Percentiles rank a stretch among this genome's conserved stretches.
Conservation (phyloP, 2,329 filamentous ascomycete genomes). For the Diaporthe ampelina region DNA sequence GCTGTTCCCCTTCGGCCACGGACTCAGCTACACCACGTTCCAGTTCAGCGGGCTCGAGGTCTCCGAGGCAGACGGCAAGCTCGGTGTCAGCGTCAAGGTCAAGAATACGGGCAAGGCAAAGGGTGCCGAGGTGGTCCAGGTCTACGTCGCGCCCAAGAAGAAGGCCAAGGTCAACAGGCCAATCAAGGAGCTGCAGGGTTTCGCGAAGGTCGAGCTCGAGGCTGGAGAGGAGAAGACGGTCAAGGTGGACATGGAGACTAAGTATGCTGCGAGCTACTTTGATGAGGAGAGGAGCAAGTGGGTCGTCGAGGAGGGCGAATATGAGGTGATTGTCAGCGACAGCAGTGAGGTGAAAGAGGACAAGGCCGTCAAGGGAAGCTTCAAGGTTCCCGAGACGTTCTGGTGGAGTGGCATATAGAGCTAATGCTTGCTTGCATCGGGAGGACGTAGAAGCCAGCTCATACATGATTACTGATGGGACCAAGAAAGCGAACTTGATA, state of each 20-base stretch:
- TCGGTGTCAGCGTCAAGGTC: slow-evolving; percentile 65
- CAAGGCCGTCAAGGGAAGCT: slow-evolving; percentile 63
- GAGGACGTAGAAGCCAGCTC: neutral
- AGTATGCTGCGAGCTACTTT: slow-evolving; percentile 78
- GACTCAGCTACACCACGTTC: slow-evolving; percentile 48
- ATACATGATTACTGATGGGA: neutral
- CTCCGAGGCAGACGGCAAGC: slow-evolving; percentile 60
- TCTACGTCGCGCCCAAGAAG: slow-evolving; percentile 68
- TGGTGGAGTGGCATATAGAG: slow-evolving; percentile 76
- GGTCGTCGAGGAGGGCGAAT: slow-evolving; percentile 75
- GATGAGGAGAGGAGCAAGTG: slow-evolving; percentile 77
- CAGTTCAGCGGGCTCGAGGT: slow-evolving; percentile 64
- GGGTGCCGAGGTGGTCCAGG: slow-evolving; percentile 70
- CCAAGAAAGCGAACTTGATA: neutral
- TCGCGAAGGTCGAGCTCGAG: slow-evolving; percentile 73
- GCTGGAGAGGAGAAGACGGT: slow-evolving; percentile 71
- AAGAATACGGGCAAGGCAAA: slow-evolving; percentile 71
- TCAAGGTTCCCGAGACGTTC: slow-evolving; percentile 71
- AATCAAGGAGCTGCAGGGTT: slow-evolving; percentile 75
- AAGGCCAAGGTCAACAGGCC: slow-evolving; percentile 68
- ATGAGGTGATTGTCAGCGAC: slow-evolving; percentile 72
- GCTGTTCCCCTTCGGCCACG: slow-evolving; percentile 49
- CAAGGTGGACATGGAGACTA: slow-evolving; percentile 69
- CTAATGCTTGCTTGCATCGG: neutral
- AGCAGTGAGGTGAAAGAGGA: slow-evolving; percentile 65